These are phyloP conservation scores for Coelastrella sp. DNA, from an alignment of 139 green algal species.

Conservation along the genomic window DNA sequence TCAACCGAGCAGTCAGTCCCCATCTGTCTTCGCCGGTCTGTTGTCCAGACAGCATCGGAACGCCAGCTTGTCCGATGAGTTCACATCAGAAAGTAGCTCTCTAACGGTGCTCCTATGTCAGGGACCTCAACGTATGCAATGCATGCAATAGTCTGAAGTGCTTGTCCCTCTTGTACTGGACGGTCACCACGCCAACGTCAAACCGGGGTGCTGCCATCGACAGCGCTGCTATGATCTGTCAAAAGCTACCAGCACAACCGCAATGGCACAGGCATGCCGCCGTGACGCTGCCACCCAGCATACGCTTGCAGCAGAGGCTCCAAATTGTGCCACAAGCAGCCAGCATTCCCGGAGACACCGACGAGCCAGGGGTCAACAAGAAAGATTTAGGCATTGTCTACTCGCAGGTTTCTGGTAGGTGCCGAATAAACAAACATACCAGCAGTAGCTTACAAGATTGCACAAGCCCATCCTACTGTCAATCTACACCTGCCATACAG, in stretches of 20 bases:
- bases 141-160: not conserved
- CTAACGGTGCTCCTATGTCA: too few relatives aligned
- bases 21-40: too few relatives aligned
- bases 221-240: not conserved
- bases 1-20: too few relatives aligned
- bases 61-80: too few relatives aligned
- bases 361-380: slow-evolving; percentile 4
- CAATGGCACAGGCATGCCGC: not conserved
- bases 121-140: too few relatives aligned
- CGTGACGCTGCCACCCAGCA: not conserved
- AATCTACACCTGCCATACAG: too few relatives aligned
- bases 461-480: too few relatives aligned
- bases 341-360: not conserved
- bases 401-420: not conserved
- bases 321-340: not conserved
- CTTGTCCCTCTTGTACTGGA: not conserved
- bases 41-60: too few relatives aligned
- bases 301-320: not conserved
- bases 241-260: not conserved
- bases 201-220: too few relatives aligned
- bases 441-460: not conserved
- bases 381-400: not conserved
- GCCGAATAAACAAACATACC: not conserved
- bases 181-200: not conserved
- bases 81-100: too few relatives aligned